A percentile compares a stretch with the other conserved stretches of the same genome.
These are phyloP conservation scores for Agroathelia rolfsii DNA, from an alignment of 1,284 basidiomycete species.

Conservation along the genomic window DNA sequence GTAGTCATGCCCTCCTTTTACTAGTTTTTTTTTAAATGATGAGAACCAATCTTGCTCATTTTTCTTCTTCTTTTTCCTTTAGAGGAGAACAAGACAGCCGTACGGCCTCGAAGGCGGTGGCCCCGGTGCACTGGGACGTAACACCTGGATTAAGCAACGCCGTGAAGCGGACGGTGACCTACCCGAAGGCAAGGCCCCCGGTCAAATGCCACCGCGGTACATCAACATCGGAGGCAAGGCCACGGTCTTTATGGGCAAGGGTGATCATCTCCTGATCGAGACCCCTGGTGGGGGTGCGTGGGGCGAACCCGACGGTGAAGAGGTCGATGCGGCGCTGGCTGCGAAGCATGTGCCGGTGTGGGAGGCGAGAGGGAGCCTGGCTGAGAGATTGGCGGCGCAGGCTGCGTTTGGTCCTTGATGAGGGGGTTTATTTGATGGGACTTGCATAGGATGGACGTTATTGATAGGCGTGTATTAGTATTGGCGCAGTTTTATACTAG, in stretches of 20 bases:
- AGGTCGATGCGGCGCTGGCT: constrained; percentile 16
- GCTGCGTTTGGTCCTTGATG: too few relatives aligned
- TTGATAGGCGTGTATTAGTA: too few relatives aligned
- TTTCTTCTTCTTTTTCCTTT: constrained; percentile 9
- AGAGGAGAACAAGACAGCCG: constrained; percentile 82
- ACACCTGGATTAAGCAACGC: constrained; percentile 82
- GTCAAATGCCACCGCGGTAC: constrained; percentile 30
- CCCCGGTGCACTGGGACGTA: constrained; percentile 67
- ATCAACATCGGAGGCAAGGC: constrained; percentile 93
- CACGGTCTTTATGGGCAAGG: constrained; percentile 79
- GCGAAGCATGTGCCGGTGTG: constrained; percentile 37
- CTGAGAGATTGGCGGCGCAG: constrained; percentile 61
- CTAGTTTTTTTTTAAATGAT: constrained; percentile 1
- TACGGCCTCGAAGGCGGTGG: constrained; percentile 88
- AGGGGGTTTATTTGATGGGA: too few relatives aligned
- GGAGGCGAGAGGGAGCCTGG: constrained; percentile 67
- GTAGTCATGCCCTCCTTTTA: constrained; percentile 14
- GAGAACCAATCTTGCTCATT: too few relatives aligned
- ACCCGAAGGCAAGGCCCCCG: too few relatives aligned
- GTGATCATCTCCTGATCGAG: constrained; percentile 73
- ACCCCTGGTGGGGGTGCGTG: constrained; percentile 93
- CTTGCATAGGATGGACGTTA: too few relatives aligned
- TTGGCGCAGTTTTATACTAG: too few relatives aligned
- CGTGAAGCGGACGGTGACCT: constrained; percentile 64
- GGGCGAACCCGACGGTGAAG: constrained; percentile 43